phyloP scores from a whole-genome alignment of 129 eudicot species.

The Tagetes patula region DNA sequence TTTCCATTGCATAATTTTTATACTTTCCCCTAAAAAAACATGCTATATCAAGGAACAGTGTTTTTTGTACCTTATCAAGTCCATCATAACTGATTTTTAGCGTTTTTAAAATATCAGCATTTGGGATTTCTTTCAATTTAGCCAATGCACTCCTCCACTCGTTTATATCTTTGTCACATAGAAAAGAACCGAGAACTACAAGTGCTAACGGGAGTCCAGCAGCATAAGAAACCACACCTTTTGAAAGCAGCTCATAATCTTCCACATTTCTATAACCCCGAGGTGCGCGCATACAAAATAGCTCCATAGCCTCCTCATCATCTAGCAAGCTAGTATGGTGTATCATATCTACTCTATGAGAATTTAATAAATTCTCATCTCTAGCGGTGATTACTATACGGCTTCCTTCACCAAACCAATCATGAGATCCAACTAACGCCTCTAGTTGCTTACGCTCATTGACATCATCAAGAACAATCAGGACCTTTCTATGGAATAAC shows the following conservation, averaged over 20 bases:
- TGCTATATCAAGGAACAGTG: constrained; percentile 15
- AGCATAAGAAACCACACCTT: constrained; percentile 1
- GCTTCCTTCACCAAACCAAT: constrained; percentile 15
- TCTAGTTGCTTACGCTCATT: background rate
- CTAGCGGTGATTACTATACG: constrained; percentile 7
- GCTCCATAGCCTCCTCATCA: constrained; percentile 10
- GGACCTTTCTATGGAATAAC: constrained; percentile 14
- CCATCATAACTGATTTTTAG: constrained; percentile 21
- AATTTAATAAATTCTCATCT: background rate
- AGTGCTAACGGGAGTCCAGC: constrained; percentile 16
- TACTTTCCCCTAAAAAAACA: background rate
- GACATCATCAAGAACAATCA: constrained; percentile 25
- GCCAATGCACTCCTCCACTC: constrained; percentile 21
- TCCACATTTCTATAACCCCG: background rate
- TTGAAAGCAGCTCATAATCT: constrained; percentile 12
- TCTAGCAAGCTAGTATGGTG: constrained; percentile 5
- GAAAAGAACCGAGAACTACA: background rate
- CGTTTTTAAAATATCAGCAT: background rate
- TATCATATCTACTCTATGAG: background rate
- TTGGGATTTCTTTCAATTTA: background rate
- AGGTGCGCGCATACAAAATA: constrained; percentile 1
- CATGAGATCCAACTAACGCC: constrained; percentile 1
- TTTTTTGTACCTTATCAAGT: background rate
- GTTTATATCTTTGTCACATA: constrained; percentile 1
- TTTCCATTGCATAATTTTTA: background rate